Evolutionary conservation across 1,284 basidiomycete species (phyloP).

Genomic region (Veloporphyrellus conicus): DNA sequence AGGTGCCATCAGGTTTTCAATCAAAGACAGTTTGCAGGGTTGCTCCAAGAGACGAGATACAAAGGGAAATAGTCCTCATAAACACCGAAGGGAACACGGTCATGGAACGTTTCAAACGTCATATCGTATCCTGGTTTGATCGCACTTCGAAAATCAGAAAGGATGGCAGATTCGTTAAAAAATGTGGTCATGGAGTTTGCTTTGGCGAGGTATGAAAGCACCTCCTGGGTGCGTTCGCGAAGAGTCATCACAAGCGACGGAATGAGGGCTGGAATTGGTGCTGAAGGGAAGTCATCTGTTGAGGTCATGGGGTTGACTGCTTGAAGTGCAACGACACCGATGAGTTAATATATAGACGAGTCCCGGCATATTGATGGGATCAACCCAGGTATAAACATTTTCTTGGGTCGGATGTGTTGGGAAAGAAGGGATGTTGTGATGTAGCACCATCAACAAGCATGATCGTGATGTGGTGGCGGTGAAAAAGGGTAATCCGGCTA

Average conservation of each 20-base stretch:
- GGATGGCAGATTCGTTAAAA: slow-evolving; percentile 16
- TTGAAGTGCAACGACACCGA: no score
- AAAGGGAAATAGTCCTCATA: slow-evolving; percentile 13
- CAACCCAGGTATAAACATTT: no score
- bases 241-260: slow-evolving; percentile 16
- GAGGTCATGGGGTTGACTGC: slow-evolving; percentile 14
- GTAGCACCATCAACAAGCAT: no score
- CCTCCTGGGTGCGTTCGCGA: slow-evolving; percentile 16
- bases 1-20: slow-evolving; percentile 23
- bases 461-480: no score
- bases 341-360: no score
- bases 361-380: no score
- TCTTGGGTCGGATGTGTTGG: no score
- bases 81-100: slow-evolving; percentile 15
- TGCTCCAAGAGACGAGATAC: slow-evolving; percentile 20
- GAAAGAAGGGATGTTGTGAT: no score
- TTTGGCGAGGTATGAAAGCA: slow-evolving; percentile 24
- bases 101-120: slow-evolving; percentile 15
- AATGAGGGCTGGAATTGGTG: slow-evolving; percentile 13
- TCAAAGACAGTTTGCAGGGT: slow-evolving; percentile 17
- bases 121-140: slow-evolving; percentile 2
- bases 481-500: no score
- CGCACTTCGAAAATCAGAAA: slow-evolving; percentile 13
- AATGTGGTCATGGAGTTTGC: slow-evolving; percentile 18
- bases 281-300: slow-evolving; percentile 12